These are phyloP conservation scores for Gillenia trifoliata DNA, from an alignment of 306 rosid genomes.

Conservation along the genomic window DNA sequence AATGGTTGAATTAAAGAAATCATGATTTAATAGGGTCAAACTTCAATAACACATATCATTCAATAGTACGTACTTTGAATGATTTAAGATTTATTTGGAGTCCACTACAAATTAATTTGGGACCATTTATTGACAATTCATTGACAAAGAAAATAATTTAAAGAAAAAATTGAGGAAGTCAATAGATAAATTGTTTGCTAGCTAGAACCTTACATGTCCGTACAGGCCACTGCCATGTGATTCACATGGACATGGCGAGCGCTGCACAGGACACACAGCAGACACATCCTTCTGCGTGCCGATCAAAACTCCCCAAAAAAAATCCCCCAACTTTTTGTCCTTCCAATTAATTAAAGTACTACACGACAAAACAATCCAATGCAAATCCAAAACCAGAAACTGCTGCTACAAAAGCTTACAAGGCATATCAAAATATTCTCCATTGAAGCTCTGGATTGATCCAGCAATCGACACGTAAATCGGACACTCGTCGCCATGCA, in stretches of 20 bases:
- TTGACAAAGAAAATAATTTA: background rate
- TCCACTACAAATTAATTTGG: no score
- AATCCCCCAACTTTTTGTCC: background rate
- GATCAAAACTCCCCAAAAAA: background rate
- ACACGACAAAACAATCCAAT: background rate
- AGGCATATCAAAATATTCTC: background rate
- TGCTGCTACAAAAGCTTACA: background rate
- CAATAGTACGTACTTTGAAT: no score
- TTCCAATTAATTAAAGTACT: background rate
- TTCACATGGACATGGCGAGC: background rate
- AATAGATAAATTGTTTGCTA: background rate
- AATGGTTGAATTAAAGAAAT: no score
- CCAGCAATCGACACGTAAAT: slow-evolving; percentile 14
- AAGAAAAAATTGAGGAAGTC: background rate
- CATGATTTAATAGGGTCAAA: no score
- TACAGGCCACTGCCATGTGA: background rate
- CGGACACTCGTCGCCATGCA: slow-evolving; percentile 40
- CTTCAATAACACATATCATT: no score
- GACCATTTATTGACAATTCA: no score
- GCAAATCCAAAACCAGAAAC: background rate
- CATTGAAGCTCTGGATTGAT: background rate
- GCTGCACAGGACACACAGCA: background rate
- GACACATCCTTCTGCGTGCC: background rate
- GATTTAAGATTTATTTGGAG: no score
- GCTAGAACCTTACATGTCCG: background rate